phyloP scores from a whole-genome alignment of 139 green algal genomes.

The Astrephomene gubernaculifera region DNA sequence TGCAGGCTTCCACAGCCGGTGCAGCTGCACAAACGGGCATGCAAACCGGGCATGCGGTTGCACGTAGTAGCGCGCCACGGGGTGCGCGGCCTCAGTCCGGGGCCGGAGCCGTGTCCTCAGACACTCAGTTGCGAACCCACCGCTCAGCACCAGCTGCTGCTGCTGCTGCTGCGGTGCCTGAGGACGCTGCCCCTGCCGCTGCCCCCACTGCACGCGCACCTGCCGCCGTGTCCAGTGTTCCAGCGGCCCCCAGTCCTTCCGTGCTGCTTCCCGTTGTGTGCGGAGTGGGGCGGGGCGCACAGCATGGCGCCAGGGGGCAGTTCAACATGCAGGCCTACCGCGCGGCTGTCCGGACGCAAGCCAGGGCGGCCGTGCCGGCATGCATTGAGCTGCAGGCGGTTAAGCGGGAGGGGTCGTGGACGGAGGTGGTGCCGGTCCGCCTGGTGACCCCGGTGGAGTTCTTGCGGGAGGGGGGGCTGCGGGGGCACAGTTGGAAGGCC shows the following conservation, averaged over 20 bases:
- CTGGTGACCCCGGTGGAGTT: background rate
- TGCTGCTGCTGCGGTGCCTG: too few species aligned
- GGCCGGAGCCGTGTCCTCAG: too few species aligned
- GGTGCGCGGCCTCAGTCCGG: too few species aligned
- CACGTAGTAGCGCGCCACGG: too few species aligned
- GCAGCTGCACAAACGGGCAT: too few species aligned
- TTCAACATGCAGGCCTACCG: conserved; percentile 7
- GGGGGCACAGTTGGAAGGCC: conserved; percentile 1
- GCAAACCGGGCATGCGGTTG: too few species aligned
- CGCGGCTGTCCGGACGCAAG: background rate
- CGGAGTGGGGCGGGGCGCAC: background rate
- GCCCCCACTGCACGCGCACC: background rate
- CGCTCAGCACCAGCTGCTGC: too few species aligned
- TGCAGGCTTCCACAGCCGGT: too few species aligned
- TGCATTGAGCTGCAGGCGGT: conserved; percentile 8
- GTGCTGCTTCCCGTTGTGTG: background rate
- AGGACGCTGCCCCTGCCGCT: background rate
- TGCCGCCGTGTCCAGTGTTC: background rate
- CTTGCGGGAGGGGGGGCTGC: background rate
- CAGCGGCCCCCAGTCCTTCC: background rate
- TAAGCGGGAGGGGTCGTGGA: background rate
- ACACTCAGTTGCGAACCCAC: too few species aligned
- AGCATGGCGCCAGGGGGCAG: background rate
- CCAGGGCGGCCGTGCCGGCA: background rate
- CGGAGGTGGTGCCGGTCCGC: background rate